A percentile compares a stretch with the other conserved stretches of the same genome.
phyloP scores from a whole-genome alignment of 257 asterid genomes.

The Solanum chmielewskii region DNA sequence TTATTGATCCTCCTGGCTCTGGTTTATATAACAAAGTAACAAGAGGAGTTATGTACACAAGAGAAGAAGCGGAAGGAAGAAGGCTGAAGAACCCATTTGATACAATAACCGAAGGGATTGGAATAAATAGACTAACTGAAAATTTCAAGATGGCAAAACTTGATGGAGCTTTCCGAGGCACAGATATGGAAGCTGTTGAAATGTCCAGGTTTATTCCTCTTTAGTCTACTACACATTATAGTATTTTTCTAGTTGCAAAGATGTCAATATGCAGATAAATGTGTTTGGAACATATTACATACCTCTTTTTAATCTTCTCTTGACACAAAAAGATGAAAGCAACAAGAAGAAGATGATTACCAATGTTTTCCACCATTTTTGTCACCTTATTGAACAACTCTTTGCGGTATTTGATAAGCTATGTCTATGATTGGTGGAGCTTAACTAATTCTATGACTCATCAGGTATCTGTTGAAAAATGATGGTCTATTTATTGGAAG shows the following conservation, averaged over 20 bases:
- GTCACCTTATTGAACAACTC: not conserved
- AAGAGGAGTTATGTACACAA: slow-evolving; percentile 93
- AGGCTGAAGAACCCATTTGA: slow-evolving; percentile 89
- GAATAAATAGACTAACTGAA: slow-evolving; percentile 81
- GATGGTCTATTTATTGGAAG: slow-evolving; percentile 98
- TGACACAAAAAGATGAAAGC: not conserved
- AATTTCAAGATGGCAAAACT: slow-evolving; percentile 72
- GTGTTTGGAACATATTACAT: not conserved
- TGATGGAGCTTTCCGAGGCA: slow-evolving; percentile 89
- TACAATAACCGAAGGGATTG: slow-evolving; percentile 91
- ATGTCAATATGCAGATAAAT: not conserved
- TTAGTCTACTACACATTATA: not conserved
- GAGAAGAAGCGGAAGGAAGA: slow-evolving; percentile 88
- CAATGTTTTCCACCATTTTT: too few species aligned
- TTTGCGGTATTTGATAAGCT: not conserved
- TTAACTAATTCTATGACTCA: not conserved
- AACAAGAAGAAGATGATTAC: not conserved
- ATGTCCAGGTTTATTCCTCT: slow-evolving; percentile 63
- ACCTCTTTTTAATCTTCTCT: not conserved
- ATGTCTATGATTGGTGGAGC: not conserved
- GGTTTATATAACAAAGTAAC: slow-evolving; percentile 93
- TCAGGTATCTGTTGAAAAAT: slow-evolving; percentile 67
- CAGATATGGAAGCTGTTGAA: slow-evolving; percentile 87
- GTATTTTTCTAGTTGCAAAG: not conserved
- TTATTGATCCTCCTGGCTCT: slow-evolving; percentile 93